Percentiles rank a stretch among this genome's conserved stretches.
Evolutionary conservation across 306 rosid genomes (phyloP).

Genomic region (Cicer cuneatum): DNA sequence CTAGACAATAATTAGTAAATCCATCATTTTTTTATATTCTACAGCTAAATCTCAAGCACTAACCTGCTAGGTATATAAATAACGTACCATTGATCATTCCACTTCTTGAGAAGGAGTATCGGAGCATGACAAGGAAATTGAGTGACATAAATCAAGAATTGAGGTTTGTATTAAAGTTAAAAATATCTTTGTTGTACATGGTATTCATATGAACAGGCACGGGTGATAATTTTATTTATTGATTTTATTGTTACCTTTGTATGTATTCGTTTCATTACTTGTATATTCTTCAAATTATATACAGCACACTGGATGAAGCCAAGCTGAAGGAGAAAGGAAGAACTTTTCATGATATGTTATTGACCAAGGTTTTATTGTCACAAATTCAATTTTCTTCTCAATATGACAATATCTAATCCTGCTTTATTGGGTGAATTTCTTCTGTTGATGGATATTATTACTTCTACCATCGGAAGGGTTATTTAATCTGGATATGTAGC

Average conservation of each 20-base stretch:
- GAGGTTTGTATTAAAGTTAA: slow-evolving; percentile 72
- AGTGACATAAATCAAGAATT: slow-evolving; percentile 83
- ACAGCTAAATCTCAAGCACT: slow-evolving; percentile 44
- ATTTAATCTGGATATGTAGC: slow-evolving; percentile 28
- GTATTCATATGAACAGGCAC: slow-evolving; percentile 22
- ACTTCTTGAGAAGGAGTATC: too few species aligned
- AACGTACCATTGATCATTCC: too few species aligned
- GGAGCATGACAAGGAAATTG: slow-evolving; percentile 72
- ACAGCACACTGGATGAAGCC: slow-evolving; percentile 89
- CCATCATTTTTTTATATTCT: not conserved
- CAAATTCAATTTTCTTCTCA: slow-evolving; percentile 35
- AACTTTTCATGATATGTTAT: slow-evolving; percentile 85
- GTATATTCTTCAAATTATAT: slow-evolving; percentile 44
- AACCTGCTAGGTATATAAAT: slow-evolving; percentile 81
- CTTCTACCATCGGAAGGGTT: slow-evolving; percentile 24
- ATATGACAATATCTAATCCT: slow-evolving; percentile 13
- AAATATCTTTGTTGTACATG: not conserved
- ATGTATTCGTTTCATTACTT: slow-evolving; percentile 13
- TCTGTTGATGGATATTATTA: slow-evolving; percentile 25
- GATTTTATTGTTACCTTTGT: slow-evolving; percentile 26
- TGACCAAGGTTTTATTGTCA: slow-evolving; percentile 79
- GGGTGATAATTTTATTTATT: not conserved
- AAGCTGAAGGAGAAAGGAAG: slow-evolving; percentile 97
- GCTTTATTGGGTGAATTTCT: slow-evolving; percentile 34
- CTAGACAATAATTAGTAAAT: slow-evolving; percentile 4